Base-by-base conservation (phyloP, 2,329 filamentous ascomycete species). In the Colletotrichum noveboracense region DNA sequence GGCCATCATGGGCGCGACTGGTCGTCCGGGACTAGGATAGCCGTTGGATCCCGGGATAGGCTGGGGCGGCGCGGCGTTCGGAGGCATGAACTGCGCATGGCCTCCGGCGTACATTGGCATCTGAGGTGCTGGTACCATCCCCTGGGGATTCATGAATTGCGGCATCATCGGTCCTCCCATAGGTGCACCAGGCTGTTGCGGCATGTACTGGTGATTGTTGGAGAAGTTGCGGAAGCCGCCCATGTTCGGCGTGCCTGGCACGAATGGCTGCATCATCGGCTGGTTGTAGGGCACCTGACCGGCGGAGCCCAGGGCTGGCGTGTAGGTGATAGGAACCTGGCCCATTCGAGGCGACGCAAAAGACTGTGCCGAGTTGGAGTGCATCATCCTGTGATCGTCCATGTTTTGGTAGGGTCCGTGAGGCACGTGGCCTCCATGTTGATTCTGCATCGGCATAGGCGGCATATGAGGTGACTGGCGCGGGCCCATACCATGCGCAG, bases 371-470 rank as follows among this genome's bases (percentile, higher is more conserved):
- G 94, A 96, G 78, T 93, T 96, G 8, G 93, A 94, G 74, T 94
- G 95, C 86, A 97, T 94, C 94, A 98, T 98, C 67, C 96, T 92
- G 81, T 96, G 95, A 74, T 96, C 94, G 79, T 98, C 96, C 79
- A 93, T 92, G 75, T 92, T 93, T 80, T 93, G 95, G 78, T 93
- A 94, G 5, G 91, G 90, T 18, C 89, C 89, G 68, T 91, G 91
- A 56, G 92, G 91, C 7, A 90, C 91, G 78, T 94, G 94, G 6
- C 86, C 88, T 48, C 91, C 90, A 73, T 94, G 94, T 76, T 93
- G 93, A 30, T 90, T 90, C 80, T 95, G 94, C 84, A 95, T 93
- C 80, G 94, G 94, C 83, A 96, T 95, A 21, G 94, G 92, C 24
- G 93, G 92, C 81, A 96, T 95, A 75, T 96, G 93, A 55, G 95